Percentiles rank a stretch among this genome's conserved stretches.
phyloP scores from a whole-genome alignment of 2,329 filamentous ascomycete species.

The Daldinia sp. region DNA sequence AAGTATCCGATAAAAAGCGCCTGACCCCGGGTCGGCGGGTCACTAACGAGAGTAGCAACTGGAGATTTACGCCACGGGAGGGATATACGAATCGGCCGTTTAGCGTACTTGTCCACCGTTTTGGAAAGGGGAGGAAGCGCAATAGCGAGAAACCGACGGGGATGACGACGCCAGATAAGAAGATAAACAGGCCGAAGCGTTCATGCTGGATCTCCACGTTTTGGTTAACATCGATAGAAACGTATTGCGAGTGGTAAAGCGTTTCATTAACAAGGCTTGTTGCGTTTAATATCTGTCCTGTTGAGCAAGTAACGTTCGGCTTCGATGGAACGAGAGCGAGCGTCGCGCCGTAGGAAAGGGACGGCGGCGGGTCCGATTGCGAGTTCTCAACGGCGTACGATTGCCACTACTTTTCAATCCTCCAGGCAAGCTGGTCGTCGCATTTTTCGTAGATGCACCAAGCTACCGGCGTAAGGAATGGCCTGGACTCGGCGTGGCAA shows the following conservation, averaged over 20 bases:
- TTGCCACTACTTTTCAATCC: conserved; percentile 20
- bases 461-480: conserved; percentile 38
- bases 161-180: conserved; percentile 2
- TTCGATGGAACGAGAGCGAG: conserved; percentile 3
- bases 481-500: conserved; percentile 9
- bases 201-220: background rate
- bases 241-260: background rate
- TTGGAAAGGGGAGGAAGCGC: conserved; percentile 4
- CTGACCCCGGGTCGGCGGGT: conserved; percentile 40
- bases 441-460: conserved; percentile 44
- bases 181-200: background rate
- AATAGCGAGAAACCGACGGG: conserved; percentile 3
- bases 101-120: background rate
- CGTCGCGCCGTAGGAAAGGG: conserved; percentile 10
- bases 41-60: conserved; percentile 41
- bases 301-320: conserved; percentile 5
- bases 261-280: conserved; percentile 32
- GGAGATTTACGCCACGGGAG: conserved; percentile 13
- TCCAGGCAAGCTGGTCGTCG: background rate
- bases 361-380: conserved; percentile 1
- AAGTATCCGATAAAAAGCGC: conserved; percentile 73
- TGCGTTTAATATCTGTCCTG: conserved; percentile 2
- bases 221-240: conserved; percentile 3
- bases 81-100: conserved; percentile 38
- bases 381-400: conserved; percentile 2